Base-by-base conservation (phyloP, 176 grass and related monocot species). In the Pontederia crassipes region DNA sequence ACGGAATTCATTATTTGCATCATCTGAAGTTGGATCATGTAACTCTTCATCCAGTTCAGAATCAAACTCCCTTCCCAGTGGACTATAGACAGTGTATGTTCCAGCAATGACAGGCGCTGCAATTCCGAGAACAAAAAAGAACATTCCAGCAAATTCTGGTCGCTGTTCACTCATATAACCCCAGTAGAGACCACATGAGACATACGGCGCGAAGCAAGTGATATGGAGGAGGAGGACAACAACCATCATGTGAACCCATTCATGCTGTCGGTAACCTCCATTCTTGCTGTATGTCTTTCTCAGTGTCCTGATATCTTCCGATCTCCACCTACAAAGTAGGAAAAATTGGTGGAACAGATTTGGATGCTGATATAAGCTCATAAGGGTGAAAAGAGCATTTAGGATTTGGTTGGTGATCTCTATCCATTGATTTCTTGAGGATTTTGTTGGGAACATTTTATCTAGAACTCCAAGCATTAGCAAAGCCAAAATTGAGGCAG, bases 291-390 rank as follows among this genome's bases (percentile, higher is more conserved):
- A 95, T 8, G 59, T 49, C 20, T 72, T 83, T 26, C 89, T 74
- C 17, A 95, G 79, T 2, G 74, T 62, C 35, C 61, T 70, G 8
- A 78, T 63, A 77, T 95, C 89, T 17, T 10, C n/a, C 0, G 62
- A 29, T 15, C 64, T 76, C 89, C 85, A 85, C 1, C 85, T 72
- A 65, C 76, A 78, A 40, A 95, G 77, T 12, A 89, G 73, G 67
- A 77, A 69, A 32, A 78, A 59, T 61, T 95, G 76, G 59, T 83
- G 74, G 73, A 75, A 80, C 70, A 87, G 57, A 32, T 55, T 52
- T 4, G 89, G 89, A 57, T 95, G 89, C 62, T 89, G 85, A 73
- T 95, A 89, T 2, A 95, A 14, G 58, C 85, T 85, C 85, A 95
- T 83, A n/a, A 95, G 82, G 11, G 82, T 89, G 79, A 89, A 95